Evolutionary conservation across 73 alveolate genomes (phyloP).

Genomic region (Tetrahymena malaccensis): DNA sequence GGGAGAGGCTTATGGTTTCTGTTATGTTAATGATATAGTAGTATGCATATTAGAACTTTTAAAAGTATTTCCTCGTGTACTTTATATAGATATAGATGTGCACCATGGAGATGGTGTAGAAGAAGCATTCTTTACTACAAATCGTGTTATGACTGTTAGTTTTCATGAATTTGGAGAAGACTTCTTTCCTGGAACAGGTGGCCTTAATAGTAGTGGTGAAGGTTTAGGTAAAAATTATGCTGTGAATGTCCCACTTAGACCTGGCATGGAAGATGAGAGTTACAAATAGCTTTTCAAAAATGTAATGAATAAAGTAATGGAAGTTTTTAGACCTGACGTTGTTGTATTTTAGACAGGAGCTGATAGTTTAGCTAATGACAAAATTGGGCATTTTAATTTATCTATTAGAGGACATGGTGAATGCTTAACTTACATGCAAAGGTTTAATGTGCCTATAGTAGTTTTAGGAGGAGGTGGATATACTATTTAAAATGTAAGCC

Average conservation of each 20-base stretch:
- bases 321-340: constrained; percentile 84
- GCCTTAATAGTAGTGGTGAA: constrained; percentile 78
- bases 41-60: constrained; percentile 88
- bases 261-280: constrained; percentile 92
- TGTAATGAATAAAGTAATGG: constrained; percentile 75
- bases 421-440: constrained; percentile 77
- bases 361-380: constrained; percentile 91
- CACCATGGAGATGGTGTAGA: constrained; percentile 99
- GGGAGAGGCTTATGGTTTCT: constrained; percentile 93
- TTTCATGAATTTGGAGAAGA: constrained; percentile 93
- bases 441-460: constrained; percentile 88
- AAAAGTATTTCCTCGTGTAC: constrained; percentile 85
- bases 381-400: constrained; percentile 89
- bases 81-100: constrained; percentile 94
- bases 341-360: constrained; percentile 97
- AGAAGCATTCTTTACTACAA: constrained; percentile 92
- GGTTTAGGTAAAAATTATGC: constrained; percentile 87
- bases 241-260: constrained; percentile 90
- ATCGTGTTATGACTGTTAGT: constrained; percentile 92
- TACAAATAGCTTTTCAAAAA: constrained; percentile 69
- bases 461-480: constrained; percentile 98
- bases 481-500: constrained; percentile 91
- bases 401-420: constrained; percentile 96
- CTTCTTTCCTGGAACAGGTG: constrained; percentile 98
- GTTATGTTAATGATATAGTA: constrained; percentile 95